These are phyloP conservation scores for Phaffomyces opuntiae DNA, from an alignment of 805 yeast genomes.

Conservation along the genomic window DNA sequence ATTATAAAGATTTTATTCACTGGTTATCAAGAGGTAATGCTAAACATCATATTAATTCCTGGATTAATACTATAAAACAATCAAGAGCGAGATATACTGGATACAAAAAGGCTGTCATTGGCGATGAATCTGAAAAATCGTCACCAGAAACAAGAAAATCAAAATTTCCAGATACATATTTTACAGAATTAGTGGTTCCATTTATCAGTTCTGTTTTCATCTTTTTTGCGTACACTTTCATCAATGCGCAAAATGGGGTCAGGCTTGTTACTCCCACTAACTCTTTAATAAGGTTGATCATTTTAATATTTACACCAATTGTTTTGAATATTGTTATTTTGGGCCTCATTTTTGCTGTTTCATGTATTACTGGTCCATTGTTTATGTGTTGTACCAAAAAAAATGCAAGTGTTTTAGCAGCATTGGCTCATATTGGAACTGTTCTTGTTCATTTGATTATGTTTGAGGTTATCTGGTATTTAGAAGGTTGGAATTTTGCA, in stretches of 20 bases:
- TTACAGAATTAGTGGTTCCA: slow-evolving; percentile 77
- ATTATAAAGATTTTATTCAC: slow-evolving; percentile 52
- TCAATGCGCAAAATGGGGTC: slow-evolving; percentile 86
- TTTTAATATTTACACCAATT: slow-evolving; percentile 47
- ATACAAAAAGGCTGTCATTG: slow-evolving; percentile 66
- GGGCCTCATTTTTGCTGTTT: slow-evolving; percentile 32
- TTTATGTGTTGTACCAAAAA: slow-evolving; percentile 32
- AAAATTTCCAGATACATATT: slow-evolving; percentile 65
- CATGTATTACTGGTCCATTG: slow-evolving; percentile 45
- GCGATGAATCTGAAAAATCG: slow-evolving; percentile 59
- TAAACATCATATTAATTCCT: slow-evolving; percentile 59
- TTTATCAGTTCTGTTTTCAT: slow-evolving; percentile 60
- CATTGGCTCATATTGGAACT: slow-evolving; percentile 45
- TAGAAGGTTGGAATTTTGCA: slow-evolving; percentile 61
- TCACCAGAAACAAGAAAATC: slow-evolving; percentile 63
- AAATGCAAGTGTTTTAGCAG: slow-evolving; percentile 49
- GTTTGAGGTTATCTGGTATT: slow-evolving; percentile 58
- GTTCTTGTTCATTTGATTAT: slow-evolving; percentile 45
- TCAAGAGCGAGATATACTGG: slow-evolving; percentile 90
- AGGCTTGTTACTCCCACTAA: slow-evolving; percentile 39
- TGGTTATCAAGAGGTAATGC: slow-evolving; percentile 84
- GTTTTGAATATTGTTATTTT: slow-evolving; percentile 28
- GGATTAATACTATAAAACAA: slow-evolving; percentile 70
- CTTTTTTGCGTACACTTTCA: slow-evolving; percentile 67
- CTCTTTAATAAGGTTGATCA: slow-evolving; percentile 53